Conservation (phyloP, 2,329 filamentous ascomycete genomes). For the Ophiocordyceps robertsii region DNA sequence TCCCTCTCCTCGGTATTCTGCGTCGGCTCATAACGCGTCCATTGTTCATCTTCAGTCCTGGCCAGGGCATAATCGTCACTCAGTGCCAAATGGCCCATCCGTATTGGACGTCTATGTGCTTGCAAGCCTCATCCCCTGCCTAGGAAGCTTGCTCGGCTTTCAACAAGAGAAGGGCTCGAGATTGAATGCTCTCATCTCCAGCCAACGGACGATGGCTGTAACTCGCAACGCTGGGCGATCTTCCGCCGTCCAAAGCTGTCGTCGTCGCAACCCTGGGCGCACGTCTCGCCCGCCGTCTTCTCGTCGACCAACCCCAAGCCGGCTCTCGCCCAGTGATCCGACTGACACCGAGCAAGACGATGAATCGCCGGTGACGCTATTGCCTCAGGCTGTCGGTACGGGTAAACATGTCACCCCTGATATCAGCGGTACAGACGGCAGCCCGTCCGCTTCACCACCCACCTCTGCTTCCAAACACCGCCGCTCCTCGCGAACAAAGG, state of each 20-base stretch:
- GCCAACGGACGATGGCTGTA: constrained; percentile 11
- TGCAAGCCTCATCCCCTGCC: no score
- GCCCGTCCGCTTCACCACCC: background rate
- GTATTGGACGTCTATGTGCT: no score
- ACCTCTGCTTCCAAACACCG: background rate
- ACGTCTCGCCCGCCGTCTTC: background rate
- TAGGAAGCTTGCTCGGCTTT: no score
- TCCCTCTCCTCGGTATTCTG: no score
- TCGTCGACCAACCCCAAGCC: constrained; percentile 1
- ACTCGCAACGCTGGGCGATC: constrained; percentile 12
- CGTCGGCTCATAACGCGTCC: no score
- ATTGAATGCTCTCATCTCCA: background rate
- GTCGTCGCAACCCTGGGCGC: constrained; percentile 9
- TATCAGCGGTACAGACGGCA: background rate
- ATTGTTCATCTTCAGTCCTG: no score
- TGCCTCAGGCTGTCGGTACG: background rate
- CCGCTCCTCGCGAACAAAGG: background rate
- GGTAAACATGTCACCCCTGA: background rate
- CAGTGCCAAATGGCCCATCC: no score
- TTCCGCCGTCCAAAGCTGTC: constrained; percentile 1
- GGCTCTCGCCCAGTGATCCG: constrained; percentile 3
- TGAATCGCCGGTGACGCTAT: background rate
- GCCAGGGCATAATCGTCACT: no score
- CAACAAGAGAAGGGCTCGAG: no score
- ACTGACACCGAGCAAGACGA: background rate